Conservation (phyloP, 768 basidiomycete species). For the Leccinum fibrillosum region DNA sequence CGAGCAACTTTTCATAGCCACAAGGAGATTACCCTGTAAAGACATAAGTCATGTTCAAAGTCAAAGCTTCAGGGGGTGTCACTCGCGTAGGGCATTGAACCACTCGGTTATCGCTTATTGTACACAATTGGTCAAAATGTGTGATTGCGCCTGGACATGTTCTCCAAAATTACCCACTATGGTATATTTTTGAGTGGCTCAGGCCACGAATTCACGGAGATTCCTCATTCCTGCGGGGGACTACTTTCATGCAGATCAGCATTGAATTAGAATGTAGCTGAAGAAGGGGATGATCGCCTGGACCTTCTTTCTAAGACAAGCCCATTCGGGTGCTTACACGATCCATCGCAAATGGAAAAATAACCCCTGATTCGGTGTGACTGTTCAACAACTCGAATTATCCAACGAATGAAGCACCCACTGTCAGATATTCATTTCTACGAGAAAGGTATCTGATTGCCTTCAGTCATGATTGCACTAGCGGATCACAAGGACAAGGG, state of each 20-base stretch:
- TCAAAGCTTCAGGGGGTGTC: slow-evolving; percentile 5
- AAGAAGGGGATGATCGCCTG: no score
- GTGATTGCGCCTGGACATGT: slow-evolving; percentile 24
- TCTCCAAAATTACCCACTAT: slow-evolving; percentile 11
- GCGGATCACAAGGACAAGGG: neutral
- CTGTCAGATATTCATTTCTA: neutral
- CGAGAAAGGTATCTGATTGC: neutral
- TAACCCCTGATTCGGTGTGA: neutral
- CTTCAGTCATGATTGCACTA: neutral
- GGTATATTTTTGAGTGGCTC: slow-evolving; percentile 10
- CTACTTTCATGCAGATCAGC: neutral
- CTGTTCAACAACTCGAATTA: neutral
- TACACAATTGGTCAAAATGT: slow-evolving; percentile 7
- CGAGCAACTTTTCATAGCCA: slow-evolving; percentile 6
- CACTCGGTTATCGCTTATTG: slow-evolving; percentile 20
- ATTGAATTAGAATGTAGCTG: neutral
- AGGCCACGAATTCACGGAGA: neutral
- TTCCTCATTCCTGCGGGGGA: neutral
- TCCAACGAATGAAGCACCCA: neutral
- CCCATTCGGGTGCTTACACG: slow-evolving; percentile 1
- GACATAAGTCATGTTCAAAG: slow-evolving; percentile 18
- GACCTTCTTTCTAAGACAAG: no score
- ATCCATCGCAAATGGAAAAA: neutral
- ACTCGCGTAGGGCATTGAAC: slow-evolving; percentile 10
- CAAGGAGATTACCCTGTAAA: slow-evolving; percentile 18